Conservation (phyloP, 2,329 filamentous ascomycete species). For the Arthrinium phaeospermum region DNA sequence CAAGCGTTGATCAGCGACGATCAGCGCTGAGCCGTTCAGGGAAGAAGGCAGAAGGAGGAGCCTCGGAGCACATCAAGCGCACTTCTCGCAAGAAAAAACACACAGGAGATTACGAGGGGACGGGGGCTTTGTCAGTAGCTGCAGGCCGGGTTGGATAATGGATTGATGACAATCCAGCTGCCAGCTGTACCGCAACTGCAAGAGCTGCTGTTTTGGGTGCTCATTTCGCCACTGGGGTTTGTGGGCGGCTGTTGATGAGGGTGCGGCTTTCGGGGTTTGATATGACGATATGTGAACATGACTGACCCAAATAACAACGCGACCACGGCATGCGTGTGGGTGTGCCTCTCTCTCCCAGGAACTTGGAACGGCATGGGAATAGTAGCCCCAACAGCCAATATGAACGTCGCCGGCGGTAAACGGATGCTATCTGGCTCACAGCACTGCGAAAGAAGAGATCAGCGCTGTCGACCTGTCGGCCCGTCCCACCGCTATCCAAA, state of each 20-base stretch:
- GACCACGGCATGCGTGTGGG: neutral
- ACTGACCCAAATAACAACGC: neutral
- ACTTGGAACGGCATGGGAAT: neutral
- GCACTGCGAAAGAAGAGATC: neutral
- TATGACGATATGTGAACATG: constrained; percentile 8
- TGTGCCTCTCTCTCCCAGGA: neutral
- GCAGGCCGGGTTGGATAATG: neutral
- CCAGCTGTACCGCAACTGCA: neutral
- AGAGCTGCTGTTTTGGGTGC: neutral
- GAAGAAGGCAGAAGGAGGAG: neutral
- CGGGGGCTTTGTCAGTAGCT: neutral
- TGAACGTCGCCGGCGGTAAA: constrained; percentile 7
- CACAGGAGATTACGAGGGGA: neutral
- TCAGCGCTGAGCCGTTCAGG: neutral
- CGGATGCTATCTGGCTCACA: neutral
- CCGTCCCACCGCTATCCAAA: neutral
- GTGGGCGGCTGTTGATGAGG: neutral
- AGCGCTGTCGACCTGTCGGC: constrained; percentile 1
- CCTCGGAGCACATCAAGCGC: neutral
- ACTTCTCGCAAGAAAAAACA: neutral
- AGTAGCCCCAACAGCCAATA: neutral
- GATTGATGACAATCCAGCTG: neutral
- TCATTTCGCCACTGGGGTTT: neutral
- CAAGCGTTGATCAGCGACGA: neutral
- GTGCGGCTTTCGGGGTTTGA: neutral